Conservation (phyloP, 768 basidiomycete genomes). For the Phanerochaete sordida region DNA sequence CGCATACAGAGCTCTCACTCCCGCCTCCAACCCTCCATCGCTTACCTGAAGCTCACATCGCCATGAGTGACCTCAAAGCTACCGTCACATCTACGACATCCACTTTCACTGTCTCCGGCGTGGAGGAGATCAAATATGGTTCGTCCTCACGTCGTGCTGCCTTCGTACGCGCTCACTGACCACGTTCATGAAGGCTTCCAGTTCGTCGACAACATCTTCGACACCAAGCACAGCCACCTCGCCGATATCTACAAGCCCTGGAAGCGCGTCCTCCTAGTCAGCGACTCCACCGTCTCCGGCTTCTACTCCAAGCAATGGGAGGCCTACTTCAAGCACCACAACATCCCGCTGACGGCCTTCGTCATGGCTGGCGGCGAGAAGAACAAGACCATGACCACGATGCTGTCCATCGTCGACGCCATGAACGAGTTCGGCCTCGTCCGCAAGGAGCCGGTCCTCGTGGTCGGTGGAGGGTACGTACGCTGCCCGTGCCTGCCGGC, state of each 20-base stretch:
- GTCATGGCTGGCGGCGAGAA: slow-evolving; percentile 18
- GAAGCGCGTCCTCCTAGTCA: slow-evolving; percentile 16
- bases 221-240: slow-evolving; percentile 9
- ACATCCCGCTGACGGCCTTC: slow-evolving; percentile 14
- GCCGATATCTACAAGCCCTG: slow-evolving; percentile 13
- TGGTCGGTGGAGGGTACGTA: slow-evolving; percentile 14
- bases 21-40: not conserved
- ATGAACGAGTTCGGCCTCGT: slow-evolving; percentile 17
- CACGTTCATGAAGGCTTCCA: slow-evolving; percentile 5
- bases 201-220: slow-evolving; percentile 17
- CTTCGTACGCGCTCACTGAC: not conserved
- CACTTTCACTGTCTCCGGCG: slow-evolving; percentile 12
- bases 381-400: slow-evolving; percentile 19
- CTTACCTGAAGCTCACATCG: not conserved
- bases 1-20: not conserved
- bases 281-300: slow-evolving; percentile 11
- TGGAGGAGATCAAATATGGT: slow-evolving; percentile 15
- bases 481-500: not conserved
- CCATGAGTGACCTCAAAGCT: slow-evolving; percentile 17
- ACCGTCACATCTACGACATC: slow-evolving; percentile 7
- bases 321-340: slow-evolving; percentile 17
- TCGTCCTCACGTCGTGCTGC: not conserved
- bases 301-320: slow-evolving; percentile 14
- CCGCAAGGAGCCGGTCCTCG: slow-evolving; percentile 18
- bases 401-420: slow-evolving; percentile 17